Conservation (phyloP, 495 filamentous ascomycete species). For the Chaetomidium leptoderma region DNA sequence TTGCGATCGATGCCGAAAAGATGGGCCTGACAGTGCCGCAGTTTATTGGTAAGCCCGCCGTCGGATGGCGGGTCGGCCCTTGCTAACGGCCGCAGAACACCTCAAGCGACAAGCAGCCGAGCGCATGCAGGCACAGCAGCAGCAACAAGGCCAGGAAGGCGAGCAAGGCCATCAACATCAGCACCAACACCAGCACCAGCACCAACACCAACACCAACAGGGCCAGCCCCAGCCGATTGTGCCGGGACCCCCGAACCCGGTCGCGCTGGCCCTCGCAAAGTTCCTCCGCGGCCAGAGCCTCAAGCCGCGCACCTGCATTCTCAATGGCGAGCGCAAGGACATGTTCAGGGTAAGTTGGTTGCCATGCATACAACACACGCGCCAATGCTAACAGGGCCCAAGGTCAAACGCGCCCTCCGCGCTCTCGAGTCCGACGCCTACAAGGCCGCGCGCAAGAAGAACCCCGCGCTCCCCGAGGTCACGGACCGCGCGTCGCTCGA, state of each 20-base stretch:
- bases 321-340: slow-evolving; percentile 95
- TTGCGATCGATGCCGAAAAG: slow-evolving; percentile 69
- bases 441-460: slow-evolving; percentile 79
- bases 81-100: slow-evolving; percentile 36
- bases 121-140: slow-evolving; percentile 64
- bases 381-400: slow-evolving; percentile 11
- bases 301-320: slow-evolving; percentile 86
- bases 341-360: slow-evolving; percentile 80
- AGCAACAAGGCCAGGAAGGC: slow-evolving; percentile 54
- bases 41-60: slow-evolving; percentile 45
- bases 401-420: slow-evolving; percentile 95
- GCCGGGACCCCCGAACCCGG: slow-evolving; percentile 77
- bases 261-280: slow-evolving; percentile 82
- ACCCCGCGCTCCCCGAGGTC: slow-evolving; percentile 81
- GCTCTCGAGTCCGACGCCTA: slow-evolving; percentile 88
- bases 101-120: slow-evolving; percentile 50
- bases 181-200: slow-evolving; percentile 43
- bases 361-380: background rate
- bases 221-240: slow-evolving; percentile 55
- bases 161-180: slow-evolving; percentile 28
- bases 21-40: slow-evolving; percentile 71
- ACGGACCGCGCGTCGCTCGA: slow-evolving; percentile 81
- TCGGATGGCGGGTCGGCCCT: background rate
- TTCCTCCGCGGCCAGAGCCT: slow-evolving; percentile 81
- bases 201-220: slow-evolving; percentile 59